A percentile compares a stretch with the other conserved stretches of the same genome.
These are phyloP conservation scores for Peterozyma toletana DNA, from an alignment of 805 yeast species.

Conservation along the genomic window DNA sequence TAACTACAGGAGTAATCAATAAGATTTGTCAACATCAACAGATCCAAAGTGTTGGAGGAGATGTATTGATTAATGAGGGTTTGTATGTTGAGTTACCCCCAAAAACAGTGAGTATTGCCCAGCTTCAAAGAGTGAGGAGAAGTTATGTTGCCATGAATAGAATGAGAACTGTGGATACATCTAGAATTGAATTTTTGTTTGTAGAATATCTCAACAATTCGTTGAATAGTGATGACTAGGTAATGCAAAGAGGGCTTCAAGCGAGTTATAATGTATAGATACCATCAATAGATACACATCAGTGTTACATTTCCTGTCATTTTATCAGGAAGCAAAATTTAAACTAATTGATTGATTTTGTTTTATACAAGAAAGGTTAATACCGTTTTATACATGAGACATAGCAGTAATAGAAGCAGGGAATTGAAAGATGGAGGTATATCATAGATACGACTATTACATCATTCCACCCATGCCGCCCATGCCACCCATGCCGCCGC, in stretches of 20 bases:
- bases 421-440: too few species aligned
- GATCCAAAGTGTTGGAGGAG: constrained; percentile 38
- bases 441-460: too few species aligned
- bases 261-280: too few species aligned
- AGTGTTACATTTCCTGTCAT: too few species aligned
- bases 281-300: too few species aligned
- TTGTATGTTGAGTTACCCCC: constrained; percentile 57
- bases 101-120: constrained; percentile 57
- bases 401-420: too few species aligned
- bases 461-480: constrained; percentile 19
- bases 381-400: too few species aligned
- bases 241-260: too few species aligned
- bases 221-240: constrained; percentile 28
- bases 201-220: constrained; percentile 71
- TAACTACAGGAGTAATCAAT: constrained; percentile 58
- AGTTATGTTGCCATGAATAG: constrained; percentile 77
- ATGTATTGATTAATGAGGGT: constrained; percentile 34
- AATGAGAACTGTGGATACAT: constrained; percentile 65
- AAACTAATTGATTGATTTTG: too few species aligned
- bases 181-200: constrained; percentile 64
- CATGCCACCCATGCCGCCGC: constrained; percentile 68
- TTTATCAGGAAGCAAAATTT: too few species aligned
- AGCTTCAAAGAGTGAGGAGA: constrained; percentile 76
- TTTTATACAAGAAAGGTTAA: too few species aligned
- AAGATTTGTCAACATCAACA: constrained; percentile 60